These are phyloP conservation scores for Ophiocordyceps camponoti-leonardi DNA, from an alignment of 2,329 filamentous ascomycete genomes.

Conservation along the genomic window DNA sequence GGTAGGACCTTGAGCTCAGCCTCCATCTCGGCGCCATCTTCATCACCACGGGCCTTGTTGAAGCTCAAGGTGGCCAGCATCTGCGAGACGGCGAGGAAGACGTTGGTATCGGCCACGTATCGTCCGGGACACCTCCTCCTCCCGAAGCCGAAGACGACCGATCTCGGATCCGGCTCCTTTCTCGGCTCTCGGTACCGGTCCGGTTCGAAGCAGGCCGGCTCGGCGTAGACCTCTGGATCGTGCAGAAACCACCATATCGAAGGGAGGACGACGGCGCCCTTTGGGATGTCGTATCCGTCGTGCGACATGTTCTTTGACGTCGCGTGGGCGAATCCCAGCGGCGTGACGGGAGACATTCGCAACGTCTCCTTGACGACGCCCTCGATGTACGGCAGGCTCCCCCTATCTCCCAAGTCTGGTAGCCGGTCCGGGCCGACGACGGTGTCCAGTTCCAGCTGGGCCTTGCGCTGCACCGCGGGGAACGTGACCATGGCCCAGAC, in stretches of 20 bases:
- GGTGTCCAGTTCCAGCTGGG: slow-evolving; percentile 22
- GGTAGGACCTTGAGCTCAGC: no score
- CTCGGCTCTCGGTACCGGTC: slow-evolving; percentile 12
- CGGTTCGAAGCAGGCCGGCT: slow-evolving; percentile 15
- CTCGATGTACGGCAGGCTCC: slow-evolving; percentile 23
- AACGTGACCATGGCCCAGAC: slow-evolving; percentile 28
- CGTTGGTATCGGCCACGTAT: slow-evolving; percentile 11
- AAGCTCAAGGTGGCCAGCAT: slow-evolving; percentile 19
- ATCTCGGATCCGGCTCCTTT: slow-evolving; percentile 12
- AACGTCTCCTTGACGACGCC: slow-evolving; percentile 13
- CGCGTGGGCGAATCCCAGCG: slow-evolving; percentile 20
- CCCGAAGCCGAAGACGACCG: slow-evolving; percentile 17
- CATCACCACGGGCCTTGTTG: no score
- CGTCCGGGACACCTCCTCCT: slow-evolving; percentile 17
- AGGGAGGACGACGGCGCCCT: slow-evolving; percentile 9
- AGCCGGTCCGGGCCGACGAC: slow-evolving; percentile 18
- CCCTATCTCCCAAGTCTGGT: slow-evolving; percentile 23
- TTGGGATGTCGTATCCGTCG: slow-evolving; percentile 10
- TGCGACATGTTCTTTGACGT: slow-evolving; percentile 13
- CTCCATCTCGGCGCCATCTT: no score
- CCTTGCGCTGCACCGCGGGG: slow-evolving; percentile 22
- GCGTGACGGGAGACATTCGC: slow-evolving; percentile 14
- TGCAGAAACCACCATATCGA: slow-evolving; percentile 28
- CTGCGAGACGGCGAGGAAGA: slow-evolving; percentile 20
- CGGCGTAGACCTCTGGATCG: slow-evolving; percentile 47